Base-by-base conservation (phyloP, 2,329 filamentous ascomycete species). In the Pseudocercospora eumusae region DNA sequence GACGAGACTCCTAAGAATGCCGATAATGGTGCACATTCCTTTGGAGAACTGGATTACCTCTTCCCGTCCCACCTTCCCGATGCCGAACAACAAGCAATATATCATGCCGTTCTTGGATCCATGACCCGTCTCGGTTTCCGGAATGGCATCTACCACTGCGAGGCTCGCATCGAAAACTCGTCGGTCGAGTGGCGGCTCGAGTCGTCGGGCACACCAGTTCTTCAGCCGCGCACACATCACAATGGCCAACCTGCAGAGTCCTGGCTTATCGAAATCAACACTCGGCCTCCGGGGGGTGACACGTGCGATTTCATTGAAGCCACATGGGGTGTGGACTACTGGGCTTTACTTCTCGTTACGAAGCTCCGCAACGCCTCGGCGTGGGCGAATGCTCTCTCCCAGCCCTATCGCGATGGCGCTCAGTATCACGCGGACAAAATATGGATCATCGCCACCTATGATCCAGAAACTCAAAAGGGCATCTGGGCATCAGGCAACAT, bases 141-240 rank as follows among this genome's bases (percentile, higher is more conserved):
- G 4, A 56, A 23, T 28, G 73, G 73, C 3, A 55, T 73, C n/a
- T 73, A 68, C 56, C 73, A 75, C 55, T 21, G 68, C n/a, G 72
- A 75, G 66, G 73, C 70, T 9, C 70, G 73, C 10, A 28, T 82
- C 13, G 15, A 18, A 18, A 56, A 56, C 33, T 78, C 77, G 64
- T 78, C 77, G 65, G 96, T 75, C 66, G 95, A 78, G 9, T 79
- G 76, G 33, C 33, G 33, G 33, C 33, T 36, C 33, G 33, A 36
- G 33, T 36, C 33, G 15, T 36, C 33, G 15, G 33, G 33, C 33
- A 36, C 15, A 36, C 33, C 33, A 36, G 33, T 36, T 36, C 33
- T 36, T 15, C 33, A 36, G 33, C 62, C 11, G 13, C 33, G 21
- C 23, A 33, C 8, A 36, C n/a, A 56, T 28, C 27, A 31, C 15